Conservation (phyloP, 2,329 filamentous ascomycete species). For the Taxawa tesnikishii region DNA sequence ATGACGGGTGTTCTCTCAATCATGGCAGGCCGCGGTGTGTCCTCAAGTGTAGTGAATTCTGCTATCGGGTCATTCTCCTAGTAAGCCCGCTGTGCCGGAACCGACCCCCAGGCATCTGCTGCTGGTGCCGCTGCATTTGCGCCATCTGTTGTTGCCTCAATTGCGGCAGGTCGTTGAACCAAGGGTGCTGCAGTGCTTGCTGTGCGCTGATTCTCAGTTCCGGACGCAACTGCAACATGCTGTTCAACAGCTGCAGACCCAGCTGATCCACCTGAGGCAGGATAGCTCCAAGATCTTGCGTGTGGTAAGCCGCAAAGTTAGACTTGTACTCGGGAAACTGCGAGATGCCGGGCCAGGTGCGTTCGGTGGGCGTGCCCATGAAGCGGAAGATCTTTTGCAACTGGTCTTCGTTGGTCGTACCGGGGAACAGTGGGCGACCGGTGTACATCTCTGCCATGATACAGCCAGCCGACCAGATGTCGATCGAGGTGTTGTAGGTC, state of each 20-base stretch:
- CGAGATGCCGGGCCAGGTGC: constrained; percentile 89
- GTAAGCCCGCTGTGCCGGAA: constrained; percentile 8
- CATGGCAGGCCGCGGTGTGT: too few species aligned
- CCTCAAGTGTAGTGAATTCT: too few species aligned
- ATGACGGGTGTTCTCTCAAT: too few species aligned
- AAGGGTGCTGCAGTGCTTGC: constrained; percentile 78
- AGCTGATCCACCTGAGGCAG: constrained; percentile 80
- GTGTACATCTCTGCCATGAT: constrained; percentile 99
- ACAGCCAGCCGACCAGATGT: constrained; percentile 97
- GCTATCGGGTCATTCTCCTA: too few species aligned
- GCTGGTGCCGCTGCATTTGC: constrained; percentile 7
- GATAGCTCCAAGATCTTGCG: constrained; percentile 77
- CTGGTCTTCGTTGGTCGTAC: constrained; percentile 97
- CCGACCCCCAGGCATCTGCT: constrained; percentile 7
- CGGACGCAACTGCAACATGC: constrained; percentile 85
- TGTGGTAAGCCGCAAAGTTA: constrained; percentile 87
- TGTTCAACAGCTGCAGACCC: constrained; percentile 74
- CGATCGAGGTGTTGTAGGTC: constrained; percentile 99
- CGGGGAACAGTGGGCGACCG: constrained; percentile 85
- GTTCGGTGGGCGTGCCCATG: constrained; percentile 94
- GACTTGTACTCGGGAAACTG: constrained; percentile 96
- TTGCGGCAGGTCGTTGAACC: constrained; percentile 69
- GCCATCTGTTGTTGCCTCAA: constrained; percentile 13
- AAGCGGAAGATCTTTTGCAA: constrained; percentile 94
- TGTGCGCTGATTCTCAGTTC: constrained; percentile 82